phyloP scores from a whole-genome alignment of 2,329 filamentous ascomycete species.

The Botrytis squamosa region DNA sequence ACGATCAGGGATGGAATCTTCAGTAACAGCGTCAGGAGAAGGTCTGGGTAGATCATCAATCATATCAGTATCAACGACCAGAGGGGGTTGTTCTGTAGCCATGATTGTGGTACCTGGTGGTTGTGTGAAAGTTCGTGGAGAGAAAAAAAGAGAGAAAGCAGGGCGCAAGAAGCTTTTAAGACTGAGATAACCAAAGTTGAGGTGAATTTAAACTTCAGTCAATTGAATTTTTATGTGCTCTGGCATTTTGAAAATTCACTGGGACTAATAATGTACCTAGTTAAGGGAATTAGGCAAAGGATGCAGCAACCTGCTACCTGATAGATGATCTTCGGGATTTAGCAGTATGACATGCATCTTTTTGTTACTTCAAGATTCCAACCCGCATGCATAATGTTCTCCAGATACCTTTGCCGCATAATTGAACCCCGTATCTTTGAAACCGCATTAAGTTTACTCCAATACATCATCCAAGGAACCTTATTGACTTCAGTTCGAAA shows the following conservation, averaged over 20 bases:
- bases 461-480: neutral
- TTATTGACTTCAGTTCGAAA: neutral
- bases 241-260: neutral
- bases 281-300: no score
- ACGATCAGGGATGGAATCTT: neutral
- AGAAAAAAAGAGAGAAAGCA: neutral
- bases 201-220: neutral
- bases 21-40: neutral
- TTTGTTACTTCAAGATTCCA: neutral
- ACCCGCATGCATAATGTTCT: accelerated
- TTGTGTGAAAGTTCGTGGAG: neutral
- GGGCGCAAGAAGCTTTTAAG: neutral
- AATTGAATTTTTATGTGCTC: neutral
- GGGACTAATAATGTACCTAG: neutral
- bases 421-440: neutral
- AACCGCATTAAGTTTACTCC: neutral
- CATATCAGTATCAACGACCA: neutral
- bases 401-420: neutral
- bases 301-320: neutral
- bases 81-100: neutral
- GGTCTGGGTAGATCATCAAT: neutral
- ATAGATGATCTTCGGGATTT: neutral
- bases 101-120: neutral
- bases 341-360: neutral
- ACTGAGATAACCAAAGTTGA: neutral